phyloP scores from a whole-genome alignment of 208 protist genomes.

The Jaenimonas drosophilae region DNA sequence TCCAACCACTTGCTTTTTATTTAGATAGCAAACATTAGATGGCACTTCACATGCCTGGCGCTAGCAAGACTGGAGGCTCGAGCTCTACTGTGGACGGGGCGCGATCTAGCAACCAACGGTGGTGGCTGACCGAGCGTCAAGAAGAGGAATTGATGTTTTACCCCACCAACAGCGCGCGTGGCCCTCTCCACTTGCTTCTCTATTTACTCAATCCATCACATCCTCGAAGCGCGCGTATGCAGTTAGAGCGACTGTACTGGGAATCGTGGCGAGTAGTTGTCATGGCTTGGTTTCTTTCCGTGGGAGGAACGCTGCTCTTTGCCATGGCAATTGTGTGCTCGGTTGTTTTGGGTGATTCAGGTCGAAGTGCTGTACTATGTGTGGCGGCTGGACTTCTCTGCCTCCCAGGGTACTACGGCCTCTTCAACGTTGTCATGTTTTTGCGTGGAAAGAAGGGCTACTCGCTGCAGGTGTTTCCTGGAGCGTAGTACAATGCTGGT shows the following conservation, averaged over 20 bases:
- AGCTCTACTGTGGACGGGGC: too few species aligned
- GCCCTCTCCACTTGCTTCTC: conserved; percentile 27
- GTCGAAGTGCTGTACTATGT: conserved; percentile 31
- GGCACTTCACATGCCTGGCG: too few species aligned
- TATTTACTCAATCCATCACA: conserved; percentile 32
- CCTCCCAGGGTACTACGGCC: conserved; percentile 63
- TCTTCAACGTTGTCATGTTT: conserved; percentile 51
- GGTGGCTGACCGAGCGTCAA: too few species aligned
- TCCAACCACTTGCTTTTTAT: too few species aligned
- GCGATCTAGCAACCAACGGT: too few species aligned
- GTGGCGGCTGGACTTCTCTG: conserved; percentile 32
- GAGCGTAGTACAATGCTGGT: too few species aligned
- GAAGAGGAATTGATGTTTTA: conserved; percentile 49
- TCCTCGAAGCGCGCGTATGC: conserved; percentile 31
- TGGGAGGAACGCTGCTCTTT: conserved; percentile 39
- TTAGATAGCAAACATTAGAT: too few species aligned
- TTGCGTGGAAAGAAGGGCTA: conserved; percentile 36
- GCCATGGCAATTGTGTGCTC: conserved; percentile 20
- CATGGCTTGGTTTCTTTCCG: conserved; percentile 53
- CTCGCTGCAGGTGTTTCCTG: conserved; percentile 31
- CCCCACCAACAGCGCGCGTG: conserved; percentile 5
- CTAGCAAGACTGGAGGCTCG: too few species aligned
- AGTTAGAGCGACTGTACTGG: conserved; percentile 73
- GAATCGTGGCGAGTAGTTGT: conserved; percentile 44
- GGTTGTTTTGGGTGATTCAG: conserved; percentile 12